Evolutionary conservation across 2,329 filamentous ascomycete genomes (phyloP).

Genomic region (Neodidymelliopsis sp.): DNA sequence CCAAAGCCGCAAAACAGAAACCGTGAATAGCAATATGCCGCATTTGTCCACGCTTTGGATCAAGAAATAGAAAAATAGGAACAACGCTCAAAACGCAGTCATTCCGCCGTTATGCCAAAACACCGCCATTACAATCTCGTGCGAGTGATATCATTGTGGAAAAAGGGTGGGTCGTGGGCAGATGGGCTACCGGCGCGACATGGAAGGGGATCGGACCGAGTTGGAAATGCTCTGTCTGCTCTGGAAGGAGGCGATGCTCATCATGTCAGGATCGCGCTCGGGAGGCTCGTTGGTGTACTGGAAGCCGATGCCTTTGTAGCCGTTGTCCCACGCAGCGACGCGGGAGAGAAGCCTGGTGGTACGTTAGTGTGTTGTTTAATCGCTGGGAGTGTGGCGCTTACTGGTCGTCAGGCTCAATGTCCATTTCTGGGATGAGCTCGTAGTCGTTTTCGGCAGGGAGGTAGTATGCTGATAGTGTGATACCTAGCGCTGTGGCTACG

Average conservation of each 20-base stretch:
- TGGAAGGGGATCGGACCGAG: constrained; percentile 9
- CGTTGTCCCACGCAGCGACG: constrained; percentile 46
- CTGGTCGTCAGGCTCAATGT: constrained; percentile 44
- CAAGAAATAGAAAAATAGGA: too few relatives aligned
- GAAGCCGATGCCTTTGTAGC: constrained; percentile 33
- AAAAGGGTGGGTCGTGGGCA: neutral
- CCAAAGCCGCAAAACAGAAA: neutral
- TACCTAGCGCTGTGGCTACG: constrained; percentile 61
- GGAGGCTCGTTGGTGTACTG: constrained; percentile 20
- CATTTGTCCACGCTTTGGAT: too few relatives aligned
- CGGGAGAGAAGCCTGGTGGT: constrained; percentile 41
- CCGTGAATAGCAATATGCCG: constrained; percentile 1
- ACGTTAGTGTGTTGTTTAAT: constrained; percentile 29
- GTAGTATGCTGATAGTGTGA: constrained; percentile 72
- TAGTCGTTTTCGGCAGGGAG: constrained; percentile 86
- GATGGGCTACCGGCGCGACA: constrained; percentile 16
- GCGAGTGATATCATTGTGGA: constrained; percentile 7
- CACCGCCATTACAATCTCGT: constrained; percentile 18
- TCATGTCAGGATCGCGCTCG: constrained; percentile 23
- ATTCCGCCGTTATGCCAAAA: constrained; percentile 15
- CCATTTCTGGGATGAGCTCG: constrained; percentile 69
- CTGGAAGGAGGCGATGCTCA: constrained; percentile 20
- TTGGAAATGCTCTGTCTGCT: constrained; percentile 17
- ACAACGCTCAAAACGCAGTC: constrained; percentile 17
- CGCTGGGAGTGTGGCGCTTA: constrained; percentile 26